These are phyloP conservation scores for Bonia amplexicaulis DNA, from an alignment of 176 grass and related monocot species.

Conservation along the genomic window DNA sequence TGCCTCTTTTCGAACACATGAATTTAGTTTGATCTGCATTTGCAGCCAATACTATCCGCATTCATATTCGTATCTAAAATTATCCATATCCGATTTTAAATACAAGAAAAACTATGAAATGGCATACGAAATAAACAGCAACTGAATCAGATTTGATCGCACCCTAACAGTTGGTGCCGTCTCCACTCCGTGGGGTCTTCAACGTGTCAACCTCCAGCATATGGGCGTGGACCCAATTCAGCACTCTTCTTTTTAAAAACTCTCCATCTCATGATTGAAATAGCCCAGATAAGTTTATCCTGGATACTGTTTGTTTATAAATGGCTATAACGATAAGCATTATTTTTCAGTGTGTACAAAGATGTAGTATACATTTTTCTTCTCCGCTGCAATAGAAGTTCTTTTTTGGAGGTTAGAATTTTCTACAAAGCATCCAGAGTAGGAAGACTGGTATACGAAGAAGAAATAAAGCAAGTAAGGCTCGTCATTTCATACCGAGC, in stretches of 20 bases:
- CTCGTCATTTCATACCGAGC: background rate
- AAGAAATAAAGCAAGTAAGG: background rate
- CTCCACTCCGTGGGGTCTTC: background rate
- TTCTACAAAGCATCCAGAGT: background rate
- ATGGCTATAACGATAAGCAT: background rate
- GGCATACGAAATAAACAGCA: too few species aligned
- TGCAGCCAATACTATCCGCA: too few species aligned
- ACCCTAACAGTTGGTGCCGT: background rate
- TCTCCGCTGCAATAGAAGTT: background rate
- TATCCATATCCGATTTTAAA: too few species aligned
- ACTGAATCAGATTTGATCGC: too few species aligned
- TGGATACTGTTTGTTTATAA: background rate
- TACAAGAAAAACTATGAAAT: too few species aligned
- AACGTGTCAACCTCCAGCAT: background rate
- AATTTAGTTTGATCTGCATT: too few species aligned
- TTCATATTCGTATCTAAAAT: too few species aligned
- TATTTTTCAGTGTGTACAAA: background rate
- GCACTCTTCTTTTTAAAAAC: background rate
- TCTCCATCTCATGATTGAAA: background rate
- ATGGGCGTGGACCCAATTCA: background rate
- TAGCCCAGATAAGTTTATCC: background rate
- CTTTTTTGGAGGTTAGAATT: background rate
- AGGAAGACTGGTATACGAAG: background rate
- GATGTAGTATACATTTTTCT: background rate
- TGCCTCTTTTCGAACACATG: too few species aligned